Evolutionary conservation across 2,329 filamentous ascomycete species (phyloP).

Genomic region (Stachybotrys chlorohalonatus): DNA sequence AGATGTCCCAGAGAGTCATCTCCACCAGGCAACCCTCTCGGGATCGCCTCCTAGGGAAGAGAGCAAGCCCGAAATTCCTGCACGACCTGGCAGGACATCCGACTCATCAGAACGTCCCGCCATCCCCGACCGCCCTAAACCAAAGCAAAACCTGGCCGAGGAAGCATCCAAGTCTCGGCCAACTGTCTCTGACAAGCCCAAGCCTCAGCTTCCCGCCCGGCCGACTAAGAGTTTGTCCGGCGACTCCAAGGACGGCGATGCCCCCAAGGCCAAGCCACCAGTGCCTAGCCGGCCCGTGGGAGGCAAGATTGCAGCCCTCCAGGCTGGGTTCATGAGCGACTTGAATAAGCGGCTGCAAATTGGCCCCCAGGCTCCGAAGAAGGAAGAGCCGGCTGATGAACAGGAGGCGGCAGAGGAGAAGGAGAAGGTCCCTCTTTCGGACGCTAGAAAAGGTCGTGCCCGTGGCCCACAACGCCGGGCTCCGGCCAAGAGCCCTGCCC

Average conservation of each 20-base stretch:
- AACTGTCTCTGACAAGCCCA: constrained; percentile 42
- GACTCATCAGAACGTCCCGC: constrained; percentile 30
- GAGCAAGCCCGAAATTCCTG: constrained; percentile 17
- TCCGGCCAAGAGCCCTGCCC: constrained; percentile 41
- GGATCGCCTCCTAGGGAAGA: constrained; percentile 14
- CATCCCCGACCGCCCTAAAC: constrained; percentile 46
- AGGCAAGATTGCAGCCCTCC: constrained; percentile 82
- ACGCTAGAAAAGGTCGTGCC: constrained; percentile 85
- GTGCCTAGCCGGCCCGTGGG: constrained; percentile 67
- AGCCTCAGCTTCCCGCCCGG: constrained; percentile 52
- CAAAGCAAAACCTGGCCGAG: constrained; percentile 30
- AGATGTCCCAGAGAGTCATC: constrained; percentile 76
- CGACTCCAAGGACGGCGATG: constrained; percentile 31
- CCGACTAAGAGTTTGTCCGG: constrained; percentile 43
- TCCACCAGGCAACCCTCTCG: constrained; percentile 66
- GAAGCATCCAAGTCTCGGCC: constrained; percentile 28
- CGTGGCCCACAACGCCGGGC: constrained; percentile 76
- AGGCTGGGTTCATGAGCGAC: constrained; percentile 87
- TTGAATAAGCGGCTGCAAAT: constrained; percentile 82
- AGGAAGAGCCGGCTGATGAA: constrained; percentile 54
- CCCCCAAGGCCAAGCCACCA: constrained; percentile 68
- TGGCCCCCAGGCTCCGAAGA: constrained; percentile 73
- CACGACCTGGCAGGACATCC: constrained; percentile 28
- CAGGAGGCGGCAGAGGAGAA: constrained; percentile 47
- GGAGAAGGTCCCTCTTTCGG: constrained; percentile 71